Conservation (phyloP, 805 yeast genomes). For the Hanseniaspora mollemarum region DNA sequence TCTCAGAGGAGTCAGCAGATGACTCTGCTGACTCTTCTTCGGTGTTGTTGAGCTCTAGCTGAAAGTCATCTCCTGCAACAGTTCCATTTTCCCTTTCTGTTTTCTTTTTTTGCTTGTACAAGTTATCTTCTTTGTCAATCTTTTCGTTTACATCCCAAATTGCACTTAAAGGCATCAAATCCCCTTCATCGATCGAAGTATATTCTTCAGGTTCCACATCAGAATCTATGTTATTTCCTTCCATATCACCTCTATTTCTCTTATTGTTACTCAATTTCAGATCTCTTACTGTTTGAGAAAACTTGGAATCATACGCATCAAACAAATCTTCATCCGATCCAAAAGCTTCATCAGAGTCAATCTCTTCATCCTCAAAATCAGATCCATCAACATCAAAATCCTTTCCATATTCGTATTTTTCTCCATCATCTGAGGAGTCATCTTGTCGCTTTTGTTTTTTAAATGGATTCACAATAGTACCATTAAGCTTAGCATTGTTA, state of each 20-base stretch:
- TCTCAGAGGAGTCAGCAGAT: slow-evolving; percentile 16
- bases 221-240: slow-evolving; percentile 31
- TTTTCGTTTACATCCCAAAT: slow-evolving; percentile 77
- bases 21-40: slow-evolving; percentile 20
- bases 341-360: slow-evolving; percentile 79
- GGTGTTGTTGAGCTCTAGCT: slow-evolving; percentile 24
- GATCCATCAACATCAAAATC: slow-evolving; percentile 26
- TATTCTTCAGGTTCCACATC: too few species aligned
- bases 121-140: slow-evolving; percentile 28
- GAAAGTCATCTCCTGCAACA: slow-evolving; percentile 18
- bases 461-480: slow-evolving; percentile 33
- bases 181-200: too few species aligned
- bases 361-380: slow-evolving; percentile 49
- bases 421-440: slow-evolving; percentile 8
- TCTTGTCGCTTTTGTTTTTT: slow-evolving; percentile 20
- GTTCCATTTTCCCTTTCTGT: slow-evolving; percentile 23
- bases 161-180: slow-evolving; percentile 67
- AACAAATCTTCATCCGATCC: slow-evolving; percentile 67
- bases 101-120: slow-evolving; percentile 22
- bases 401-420: slow-evolving; percentile 19
- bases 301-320: slow-evolving; percentile 51
- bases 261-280: slow-evolving; percentile 32
- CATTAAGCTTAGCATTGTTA: slow-evolving; percentile 25
- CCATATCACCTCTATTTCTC: slow-evolving; percentile 23
- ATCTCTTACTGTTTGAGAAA: slow-evolving; percentile 60